A percentile compares a stretch with the other conserved stretches of the same genome.
phyloP scores from a whole-genome alignment of 1,139 yeast species.

The Suhomyces bokatorum region DNA sequence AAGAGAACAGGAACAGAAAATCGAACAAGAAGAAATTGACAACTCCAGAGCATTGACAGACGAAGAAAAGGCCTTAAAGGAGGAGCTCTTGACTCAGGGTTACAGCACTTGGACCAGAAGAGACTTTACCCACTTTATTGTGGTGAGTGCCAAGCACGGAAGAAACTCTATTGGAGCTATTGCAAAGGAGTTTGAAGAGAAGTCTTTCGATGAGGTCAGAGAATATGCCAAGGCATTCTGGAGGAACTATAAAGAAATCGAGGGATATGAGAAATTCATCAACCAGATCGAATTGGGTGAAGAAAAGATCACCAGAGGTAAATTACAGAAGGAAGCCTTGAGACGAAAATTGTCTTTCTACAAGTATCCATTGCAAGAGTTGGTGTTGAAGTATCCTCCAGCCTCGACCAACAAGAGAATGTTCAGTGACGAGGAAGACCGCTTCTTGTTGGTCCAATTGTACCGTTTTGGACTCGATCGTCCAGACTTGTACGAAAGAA shows the following conservation, averaged over 20 bases:
- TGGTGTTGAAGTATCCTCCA: conserved; percentile 61
- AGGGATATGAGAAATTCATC: conserved; percentile 69
- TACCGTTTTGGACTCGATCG: conserved; percentile 67
- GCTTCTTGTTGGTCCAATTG: conserved; percentile 64
- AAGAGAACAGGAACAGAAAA: conserved; percentile 53
- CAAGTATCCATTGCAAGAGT: conserved; percentile 63
- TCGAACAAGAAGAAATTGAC: conserved; percentile 62
- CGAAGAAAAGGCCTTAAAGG: conserved; percentile 62
- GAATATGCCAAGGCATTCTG: conserved; percentile 69
- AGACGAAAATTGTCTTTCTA: conserved; percentile 63
- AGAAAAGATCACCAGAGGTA: conserved; percentile 58
- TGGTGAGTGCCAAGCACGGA: conserved; percentile 64
- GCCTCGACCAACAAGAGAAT: conserved; percentile 56
- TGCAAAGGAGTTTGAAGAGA: conserved; percentile 63
- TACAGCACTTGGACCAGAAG: conserved; percentile 69
- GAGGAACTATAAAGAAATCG: conserved; percentile 63
- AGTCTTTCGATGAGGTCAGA: conserved; percentile 65
- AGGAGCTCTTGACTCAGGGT: conserved; percentile 56
- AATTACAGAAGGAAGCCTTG: conserved; percentile 65
- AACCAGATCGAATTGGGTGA: conserved; percentile 76
- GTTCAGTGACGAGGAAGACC: conserved; percentile 73
- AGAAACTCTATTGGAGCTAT: conserved; percentile 62
- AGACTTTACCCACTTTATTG: conserved; percentile 68
- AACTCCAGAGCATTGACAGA: conserved; percentile 67
- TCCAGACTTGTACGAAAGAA: conserved; percentile 62